Evolutionary conservation across 192 early-diverging fungal species (phyloP), one percentile per base, ranked within the genome.

Genomic region (Coemansia asiatica): DNA sequence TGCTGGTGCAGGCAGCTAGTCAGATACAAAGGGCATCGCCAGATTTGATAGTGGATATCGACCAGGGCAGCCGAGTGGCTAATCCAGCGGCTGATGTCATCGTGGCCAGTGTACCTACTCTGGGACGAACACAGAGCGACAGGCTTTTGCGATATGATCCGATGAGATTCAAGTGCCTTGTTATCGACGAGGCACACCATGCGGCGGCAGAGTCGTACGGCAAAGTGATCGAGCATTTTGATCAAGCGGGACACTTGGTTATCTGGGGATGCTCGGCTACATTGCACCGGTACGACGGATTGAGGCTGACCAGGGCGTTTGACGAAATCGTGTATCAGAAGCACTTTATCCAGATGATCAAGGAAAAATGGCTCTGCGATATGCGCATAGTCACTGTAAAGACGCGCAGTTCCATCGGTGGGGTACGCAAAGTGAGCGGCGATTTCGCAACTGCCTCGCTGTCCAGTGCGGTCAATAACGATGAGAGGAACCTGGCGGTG

Each of bases 261-360:
- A 83, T 98, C 9, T 96, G 93, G 90, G 96, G 95, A 0, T 98
- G 94, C 62, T 95, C 95, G 29, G 96, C 95, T 1, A 96, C 96
- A 0, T 81, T 96, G 36, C 73, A 88, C 29, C 82, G 96, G 21
- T 89, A 92, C 71, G 96, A 98, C 61, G 92, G 93, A 2, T 31
- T 94, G 15, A 80, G 73, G 10, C 75, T 96, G 7, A 63, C 55
- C 8, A 65, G 60, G 4, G 83, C 87, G 8, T 98, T 96, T 70
- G 90, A 96, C 54, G 47, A 91, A 21, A 84, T 96, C 49, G 85
- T 88, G 0, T 96, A 85, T 64, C 87, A 92, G 38, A 82, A 83
- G 36, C 76, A 83, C 38, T 91, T 96, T 55, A 55, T 88, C 16
- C 81, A 90, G 12, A 95, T 98, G 96, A 90, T 98, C 28, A 76